Conservation (phyloP, 371 early-diverging fungal species). For the Catenaria anguillulae region DNA sequence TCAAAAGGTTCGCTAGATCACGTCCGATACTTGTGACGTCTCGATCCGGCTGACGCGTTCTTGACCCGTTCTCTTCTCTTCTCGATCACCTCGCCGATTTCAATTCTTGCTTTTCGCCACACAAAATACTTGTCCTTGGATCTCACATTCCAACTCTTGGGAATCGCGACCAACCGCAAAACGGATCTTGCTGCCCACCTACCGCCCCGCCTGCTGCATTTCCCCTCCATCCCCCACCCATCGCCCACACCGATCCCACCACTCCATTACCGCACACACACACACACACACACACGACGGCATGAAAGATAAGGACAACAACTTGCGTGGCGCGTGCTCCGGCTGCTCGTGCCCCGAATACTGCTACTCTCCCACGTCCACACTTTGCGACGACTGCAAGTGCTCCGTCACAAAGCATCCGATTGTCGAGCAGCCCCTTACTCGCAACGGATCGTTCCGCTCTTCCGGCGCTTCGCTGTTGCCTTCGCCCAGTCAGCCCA, state of each 20-base stretch:
- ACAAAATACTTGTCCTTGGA: too few species aligned
- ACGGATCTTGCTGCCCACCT: too few species aligned
- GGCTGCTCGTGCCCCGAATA: conserved; percentile 8
- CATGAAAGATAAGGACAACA: conserved; percentile 9
- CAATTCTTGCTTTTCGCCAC: too few species aligned
- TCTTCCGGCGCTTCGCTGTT: not conserved
- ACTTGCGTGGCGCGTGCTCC: conserved; percentile 6
- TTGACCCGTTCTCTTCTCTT: too few species aligned
- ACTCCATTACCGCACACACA: not conserved
- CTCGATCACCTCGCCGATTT: too few species aligned
- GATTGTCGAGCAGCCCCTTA: conserved; percentile 3
- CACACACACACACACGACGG: not conserved
- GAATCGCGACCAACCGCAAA: too few species aligned
- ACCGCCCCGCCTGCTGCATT: too few species aligned
- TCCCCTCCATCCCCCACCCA: not conserved
- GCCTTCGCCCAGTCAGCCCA: not conserved
- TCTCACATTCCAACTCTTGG: too few species aligned
- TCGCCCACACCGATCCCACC: not conserved
- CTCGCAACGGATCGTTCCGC: conserved; percentile 5
- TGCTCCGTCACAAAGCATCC: conserved; percentile 5
- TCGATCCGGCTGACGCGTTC: too few species aligned
- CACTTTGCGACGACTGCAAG: conserved; percentile 4
- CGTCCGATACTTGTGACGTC: too few species aligned
- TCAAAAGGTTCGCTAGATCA: too few species aligned
- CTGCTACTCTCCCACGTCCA: not conserved